A percentile compares a stretch with the other conserved stretches of the same genome.
phyloP scores from a whole-genome alignment of 352 stramenopile genomes.

The Phytophthora capsici region DNA sequence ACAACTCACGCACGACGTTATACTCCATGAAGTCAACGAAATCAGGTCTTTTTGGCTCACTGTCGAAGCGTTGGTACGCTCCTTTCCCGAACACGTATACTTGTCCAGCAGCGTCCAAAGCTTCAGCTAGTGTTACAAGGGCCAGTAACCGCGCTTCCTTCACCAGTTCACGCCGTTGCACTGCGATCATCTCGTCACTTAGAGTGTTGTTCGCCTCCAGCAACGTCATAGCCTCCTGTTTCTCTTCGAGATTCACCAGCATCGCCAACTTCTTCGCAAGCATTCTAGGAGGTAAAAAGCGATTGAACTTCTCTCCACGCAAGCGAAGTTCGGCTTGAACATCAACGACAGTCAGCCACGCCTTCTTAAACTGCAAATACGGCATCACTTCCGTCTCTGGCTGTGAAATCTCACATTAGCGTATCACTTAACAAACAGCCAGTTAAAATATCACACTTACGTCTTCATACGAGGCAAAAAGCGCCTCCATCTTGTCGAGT shows the following conservation, averaged over 20 bases:
- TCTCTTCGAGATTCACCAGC: slow-evolving; percentile 74
- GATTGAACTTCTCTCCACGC: slow-evolving; percentile 71
- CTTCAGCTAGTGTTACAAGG: slow-evolving; percentile 51
- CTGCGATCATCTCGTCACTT: slow-evolving; percentile 53
- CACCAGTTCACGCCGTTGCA: slow-evolving; percentile 53
- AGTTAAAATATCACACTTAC: slow-evolving; percentile 31
- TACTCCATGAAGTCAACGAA: slow-evolving; percentile 85
- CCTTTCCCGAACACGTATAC: slow-evolving; percentile 85
- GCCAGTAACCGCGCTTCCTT: slow-evolving; percentile 56
- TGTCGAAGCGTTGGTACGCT: slow-evolving; percentile 67
- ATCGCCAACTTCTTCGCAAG: slow-evolving; percentile 71
- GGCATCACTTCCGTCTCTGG: slow-evolving; percentile 72
- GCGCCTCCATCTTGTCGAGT: slow-evolving; percentile 66
- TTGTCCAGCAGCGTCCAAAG: slow-evolving; percentile 75
- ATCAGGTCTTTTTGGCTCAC: slow-evolving; percentile 56
- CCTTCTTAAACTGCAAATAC: slow-evolving; percentile 79
- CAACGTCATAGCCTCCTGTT: slow-evolving; percentile 63
- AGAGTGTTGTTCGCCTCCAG: slow-evolving; percentile 60
- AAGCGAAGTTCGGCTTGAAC: slow-evolving; percentile 66
- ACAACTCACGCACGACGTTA: slow-evolving; percentile 56
- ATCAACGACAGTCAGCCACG: slow-evolving; percentile 72
- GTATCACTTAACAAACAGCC: not conserved
- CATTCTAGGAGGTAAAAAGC: slow-evolving; percentile 53
- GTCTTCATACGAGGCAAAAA: slow-evolving; percentile 77
- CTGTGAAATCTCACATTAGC: slow-evolving; percentile 22